A percentile compares a stretch with the other conserved stretches of the same genome.
phyloP scores from a whole-genome alignment of 1,139 yeast species.

The Taphrina communis region DNA sequence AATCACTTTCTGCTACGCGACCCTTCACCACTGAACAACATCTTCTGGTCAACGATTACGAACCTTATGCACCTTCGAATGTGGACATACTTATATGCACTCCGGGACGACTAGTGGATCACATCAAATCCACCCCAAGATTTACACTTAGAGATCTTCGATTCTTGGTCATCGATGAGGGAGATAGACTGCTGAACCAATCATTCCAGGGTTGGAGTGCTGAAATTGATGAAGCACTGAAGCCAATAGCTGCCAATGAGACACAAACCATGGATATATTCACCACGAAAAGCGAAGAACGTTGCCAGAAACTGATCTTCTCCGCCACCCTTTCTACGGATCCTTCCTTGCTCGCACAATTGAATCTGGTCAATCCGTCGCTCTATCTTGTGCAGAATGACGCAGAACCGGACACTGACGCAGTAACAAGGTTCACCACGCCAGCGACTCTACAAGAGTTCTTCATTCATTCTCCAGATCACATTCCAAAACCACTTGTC shows the following conservation, averaged over 20 bases:
- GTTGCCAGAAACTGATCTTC: constrained; percentile 69
- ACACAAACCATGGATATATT: constrained; percentile 13
- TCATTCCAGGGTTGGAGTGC: constrained; percentile 89
- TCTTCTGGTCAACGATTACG: constrained; percentile 52
- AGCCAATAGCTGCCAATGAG: constrained; percentile 12
- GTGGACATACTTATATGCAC: constrained; percentile 77
- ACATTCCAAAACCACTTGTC: constrained; percentile 68
- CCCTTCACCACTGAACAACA: constrained; percentile 70
- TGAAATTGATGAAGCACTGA: constrained; percentile 54
- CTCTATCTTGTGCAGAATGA: constrained; percentile 65
- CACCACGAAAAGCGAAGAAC: constrained; percentile 40
- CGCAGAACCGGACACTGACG: constrained; percentile 43
- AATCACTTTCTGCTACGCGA: constrained; percentile 65
- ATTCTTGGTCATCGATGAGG: constrained; percentile 88
- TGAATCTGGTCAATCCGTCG: constrained; percentile 72
- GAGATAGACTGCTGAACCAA: constrained; percentile 88
- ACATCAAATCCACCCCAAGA: constrained; percentile 57
- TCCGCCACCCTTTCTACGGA: constrained; percentile 95
- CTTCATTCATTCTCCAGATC: constrained; percentile 37
- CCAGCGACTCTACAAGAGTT: constrained; percentile 53
- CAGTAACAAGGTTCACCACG: constrained; percentile 53
- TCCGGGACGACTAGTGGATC: constrained; percentile 95
- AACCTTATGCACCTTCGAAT: constrained; percentile 56
- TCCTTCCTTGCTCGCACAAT: constrained; percentile 78
- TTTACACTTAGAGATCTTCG: constrained; percentile 57